Percentiles rank a stretch among this genome's conserved stretches.
Evolutionary conservation across 2,329 filamentous ascomycete species (phyloP).

Genomic region (Pestalotiopsis sp.): DNA sequence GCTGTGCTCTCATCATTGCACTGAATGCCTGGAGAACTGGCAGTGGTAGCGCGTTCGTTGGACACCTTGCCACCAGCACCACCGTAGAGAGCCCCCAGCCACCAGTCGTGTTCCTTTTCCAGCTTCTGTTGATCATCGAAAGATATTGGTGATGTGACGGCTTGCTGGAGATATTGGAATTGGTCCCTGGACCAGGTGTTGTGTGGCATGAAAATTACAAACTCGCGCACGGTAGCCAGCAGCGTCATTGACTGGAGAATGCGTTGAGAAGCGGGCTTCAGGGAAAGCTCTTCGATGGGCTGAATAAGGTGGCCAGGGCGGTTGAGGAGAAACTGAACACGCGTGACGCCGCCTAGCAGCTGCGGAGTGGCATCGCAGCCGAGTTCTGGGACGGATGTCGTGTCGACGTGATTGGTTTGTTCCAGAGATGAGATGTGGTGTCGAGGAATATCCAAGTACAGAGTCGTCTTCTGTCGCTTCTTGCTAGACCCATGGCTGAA

Average conservation of each 20-base stretch:
- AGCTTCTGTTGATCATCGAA: slow-evolving; percentile 9
- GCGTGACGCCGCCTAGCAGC: slow-evolving; percentile 6
- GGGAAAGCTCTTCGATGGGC: slow-evolving; percentile 7
- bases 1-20: slow-evolving; percentile 7
- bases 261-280: slow-evolving; percentile 13
- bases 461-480: slow-evolving; percentile 10
- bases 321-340: slow-evolving; percentile 10
- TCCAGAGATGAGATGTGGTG: slow-evolving; percentile 14
- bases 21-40: background rate
- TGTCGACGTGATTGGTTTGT: slow-evolving; percentile 10
- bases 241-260: background rate
- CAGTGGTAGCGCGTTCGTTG: background rate
- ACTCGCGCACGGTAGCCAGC: slow-evolving; percentile 2
- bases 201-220: slow-evolving; percentile 13
- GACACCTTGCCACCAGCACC: slow-evolving; percentile 7
- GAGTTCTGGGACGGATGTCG: slow-evolving; percentile 9
- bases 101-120: slow-evolving; percentile 10
- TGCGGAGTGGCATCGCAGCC: background rate
- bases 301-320: slow-evolving; percentile 12
- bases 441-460: slow-evolving; percentile 14
- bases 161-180: slow-evolving; percentile 5
- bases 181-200: slow-evolving; percentile 11
- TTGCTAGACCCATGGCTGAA: slow-evolving; percentile 9
- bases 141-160: slow-evolving; percentile 5
- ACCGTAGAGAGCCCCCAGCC: slow-evolving; percentile 13